phyloP scores from a whole-genome alignment of 768 basidiomycete species.

The Calocera viscosa region DNA sequence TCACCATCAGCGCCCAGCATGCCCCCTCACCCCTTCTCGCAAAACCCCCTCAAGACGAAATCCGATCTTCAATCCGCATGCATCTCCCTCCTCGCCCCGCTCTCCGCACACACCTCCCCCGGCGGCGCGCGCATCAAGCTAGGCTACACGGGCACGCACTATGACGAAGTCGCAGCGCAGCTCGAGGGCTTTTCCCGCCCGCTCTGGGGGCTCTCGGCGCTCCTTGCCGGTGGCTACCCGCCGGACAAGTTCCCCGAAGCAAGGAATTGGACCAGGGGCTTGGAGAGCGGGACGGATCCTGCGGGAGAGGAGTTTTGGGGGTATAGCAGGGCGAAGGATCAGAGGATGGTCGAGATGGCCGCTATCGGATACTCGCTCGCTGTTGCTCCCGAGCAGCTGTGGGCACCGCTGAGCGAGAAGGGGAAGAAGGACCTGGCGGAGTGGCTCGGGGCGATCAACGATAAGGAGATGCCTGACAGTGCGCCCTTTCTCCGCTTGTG shows the following conservation, averaged over 20 bases:
- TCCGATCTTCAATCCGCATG: conserved; percentile 48
- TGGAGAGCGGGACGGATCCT: conserved; percentile 58
- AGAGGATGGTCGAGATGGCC: conserved; percentile 72
- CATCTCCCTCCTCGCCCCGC: conserved; percentile 47
- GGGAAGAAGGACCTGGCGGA: conserved; percentile 46
- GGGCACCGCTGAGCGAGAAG: conserved; percentile 43
- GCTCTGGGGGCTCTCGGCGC: conserved; percentile 58
- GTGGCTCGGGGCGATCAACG: conserved; percentile 66
- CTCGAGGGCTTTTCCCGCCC: conserved; percentile 68
- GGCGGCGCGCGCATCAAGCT: conserved; percentile 61
- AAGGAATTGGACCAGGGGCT: conserved; percentile 51
- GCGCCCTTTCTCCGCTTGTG: conserved; percentile 8
- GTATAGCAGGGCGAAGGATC: conserved; percentile 57
- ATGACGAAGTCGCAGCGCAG: conserved; percentile 57
- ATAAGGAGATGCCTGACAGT: conserved; percentile 69
- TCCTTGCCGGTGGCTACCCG: conserved; percentile 44
- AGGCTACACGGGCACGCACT: conserved; percentile 52
- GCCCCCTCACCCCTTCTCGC: conserved; percentile 18
- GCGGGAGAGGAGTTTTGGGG: conserved; percentile 62
- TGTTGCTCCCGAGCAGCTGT: conserved; percentile 50
- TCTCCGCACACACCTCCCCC: conserved; percentile 55
- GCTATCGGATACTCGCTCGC: conserved; percentile 61
- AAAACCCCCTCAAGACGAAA: conserved; percentile 50
- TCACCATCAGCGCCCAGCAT: neutral
- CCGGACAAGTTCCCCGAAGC: conserved; percentile 41